A percentile compares a stretch with the other conserved stretches of the same genome.
phyloP scores from a whole-genome alignment of 306 rosid genomes.

The cucumber (Cucumis sativus) region DNA sequence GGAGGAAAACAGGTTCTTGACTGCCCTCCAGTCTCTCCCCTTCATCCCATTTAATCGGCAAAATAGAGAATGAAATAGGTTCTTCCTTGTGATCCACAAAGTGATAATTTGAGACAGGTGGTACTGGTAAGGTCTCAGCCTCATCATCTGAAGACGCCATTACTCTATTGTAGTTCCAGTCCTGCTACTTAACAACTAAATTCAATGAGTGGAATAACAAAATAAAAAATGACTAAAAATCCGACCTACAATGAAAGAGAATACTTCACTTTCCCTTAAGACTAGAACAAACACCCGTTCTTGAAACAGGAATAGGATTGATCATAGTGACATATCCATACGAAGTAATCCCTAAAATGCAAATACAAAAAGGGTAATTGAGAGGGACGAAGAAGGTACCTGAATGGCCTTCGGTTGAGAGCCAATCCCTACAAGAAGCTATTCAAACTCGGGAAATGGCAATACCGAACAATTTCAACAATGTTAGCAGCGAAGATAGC shows the following conservation, averaged over 20 bases:
- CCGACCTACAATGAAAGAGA: background rate
- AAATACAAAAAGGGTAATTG: background rate
- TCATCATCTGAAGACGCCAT: constrained; percentile 89
- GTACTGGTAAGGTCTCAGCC: constrained; percentile 25
- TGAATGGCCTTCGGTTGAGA: background rate
- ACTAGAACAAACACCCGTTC: background rate
- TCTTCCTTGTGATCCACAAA: constrained; percentile 34
- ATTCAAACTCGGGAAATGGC: background rate
- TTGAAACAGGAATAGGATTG: background rate
- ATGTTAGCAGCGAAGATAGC: background rate
- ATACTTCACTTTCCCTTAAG: background rate
- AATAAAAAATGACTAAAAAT: background rate
- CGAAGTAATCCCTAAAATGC: background rate
- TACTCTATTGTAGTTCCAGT: constrained; percentile 7
- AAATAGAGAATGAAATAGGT: constrained; percentile 46
- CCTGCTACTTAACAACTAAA: constrained; percentile 16
- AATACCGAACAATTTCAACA: background rate
- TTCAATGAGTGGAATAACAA: background rate
- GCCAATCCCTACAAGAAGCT: background rate
- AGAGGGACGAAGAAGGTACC: background rate
- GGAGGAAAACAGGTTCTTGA: constrained; percentile 31
- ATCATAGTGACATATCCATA: background rate
- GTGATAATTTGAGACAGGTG: constrained; percentile 48
- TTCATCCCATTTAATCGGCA: constrained; percentile 66
- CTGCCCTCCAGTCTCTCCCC: constrained; percentile 20